Conservation (phyloP, 2,329 filamentous ascomycete genomes). For the Fusarium redolens region DNA sequence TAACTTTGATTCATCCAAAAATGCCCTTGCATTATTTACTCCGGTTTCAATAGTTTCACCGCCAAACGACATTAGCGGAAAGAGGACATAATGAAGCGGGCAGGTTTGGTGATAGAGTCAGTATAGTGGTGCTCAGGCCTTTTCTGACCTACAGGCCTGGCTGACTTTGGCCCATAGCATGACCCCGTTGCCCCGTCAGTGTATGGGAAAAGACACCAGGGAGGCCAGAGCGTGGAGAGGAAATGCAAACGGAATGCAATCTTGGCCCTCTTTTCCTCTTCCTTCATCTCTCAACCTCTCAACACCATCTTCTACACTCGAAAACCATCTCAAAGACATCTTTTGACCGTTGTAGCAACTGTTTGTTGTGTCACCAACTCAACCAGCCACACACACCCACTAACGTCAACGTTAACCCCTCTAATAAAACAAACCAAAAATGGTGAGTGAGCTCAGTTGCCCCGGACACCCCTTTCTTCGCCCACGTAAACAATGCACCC, state of each 20-base stretch:
- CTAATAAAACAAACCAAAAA: constrained; percentile 44
- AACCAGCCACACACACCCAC: constrained; percentile 25
- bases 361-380: constrained; percentile 23
- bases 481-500: constrained; percentile 51
- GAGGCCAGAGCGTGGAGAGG: constrained; percentile 42
- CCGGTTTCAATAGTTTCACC: constrained; percentile 39
- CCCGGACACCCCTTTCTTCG: constrained; percentile 45
- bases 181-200: constrained; percentile 49
- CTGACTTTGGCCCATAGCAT: constrained; percentile 23
- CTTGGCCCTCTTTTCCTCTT: constrained; percentile 38
- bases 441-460: constrained; percentile 55
- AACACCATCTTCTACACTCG: constrained; percentile 32
- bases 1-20: constrained; percentile 21
- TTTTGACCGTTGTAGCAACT: constrained; percentile 1
- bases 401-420: constrained; percentile 12
- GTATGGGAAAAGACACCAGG: constrained; percentile 41
- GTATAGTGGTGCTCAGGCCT: background rate
- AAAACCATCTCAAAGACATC: constrained; percentile 18
- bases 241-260: constrained; percentile 39
- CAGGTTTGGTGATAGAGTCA: background rate
- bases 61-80: constrained; percentile 30
- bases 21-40: constrained; percentile 34
- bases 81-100: constrained; percentile 4
- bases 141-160: constrained; percentile 18
- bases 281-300: constrained; percentile 42